Base-by-base conservation (phyloP, 495 filamentous ascomycete species). In the Talaromyces ruber region DNA sequence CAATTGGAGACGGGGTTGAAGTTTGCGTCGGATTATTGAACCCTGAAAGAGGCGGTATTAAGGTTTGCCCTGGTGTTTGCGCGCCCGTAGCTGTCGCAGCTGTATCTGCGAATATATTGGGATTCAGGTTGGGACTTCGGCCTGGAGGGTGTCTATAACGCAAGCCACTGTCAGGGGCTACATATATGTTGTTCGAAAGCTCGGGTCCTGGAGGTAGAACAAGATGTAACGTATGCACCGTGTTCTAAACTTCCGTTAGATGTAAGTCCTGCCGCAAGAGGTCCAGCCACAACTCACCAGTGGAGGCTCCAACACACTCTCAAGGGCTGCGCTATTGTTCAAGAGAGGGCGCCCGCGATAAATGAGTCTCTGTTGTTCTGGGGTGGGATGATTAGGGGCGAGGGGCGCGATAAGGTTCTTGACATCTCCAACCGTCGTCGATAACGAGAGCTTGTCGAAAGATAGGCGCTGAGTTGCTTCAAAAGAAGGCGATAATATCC, bases 401-500 rank as follows among this genome's bases (percentile, higher is more conserved):
- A 69, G 64, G 61, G 82, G 72, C 14, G 81, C 78, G 62, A 92
- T 85, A 60, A 74, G 83, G 5, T 74, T 73, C 67, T 86, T 89
- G 21, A 92, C 69, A 64, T 85, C 72, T 16, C 74, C 79, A 32
- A 91, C 67, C 2, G 86, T 90, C 0, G 80, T 82, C 1, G 80
- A 71, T 4, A 79, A 71, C 3, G 83, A 72, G 16, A 90, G 60
- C 21, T 77, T 71, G 2, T 77, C 67, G 58, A 91, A 79, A 18
- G 77, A 77, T 39, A 88, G 70, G 6, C 79, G 80, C 28, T 76
- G 76, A 3, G 78, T 76, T 52, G 86, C 76, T 25, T 83, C 81
- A 30, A 79, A 67, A 1, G 85, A 86, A 3, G 87, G 87, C 64
- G 86, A 89, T 9, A 90, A 65, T 50, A 91, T 75, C 64, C 87